A percentile compares a stretch with the other conserved stretches of the same genome.
Evolutionary conservation across 176 grass and related monocot species (phyloP).

Genomic region (bread wheat (Triticum aestivum)): DNA sequence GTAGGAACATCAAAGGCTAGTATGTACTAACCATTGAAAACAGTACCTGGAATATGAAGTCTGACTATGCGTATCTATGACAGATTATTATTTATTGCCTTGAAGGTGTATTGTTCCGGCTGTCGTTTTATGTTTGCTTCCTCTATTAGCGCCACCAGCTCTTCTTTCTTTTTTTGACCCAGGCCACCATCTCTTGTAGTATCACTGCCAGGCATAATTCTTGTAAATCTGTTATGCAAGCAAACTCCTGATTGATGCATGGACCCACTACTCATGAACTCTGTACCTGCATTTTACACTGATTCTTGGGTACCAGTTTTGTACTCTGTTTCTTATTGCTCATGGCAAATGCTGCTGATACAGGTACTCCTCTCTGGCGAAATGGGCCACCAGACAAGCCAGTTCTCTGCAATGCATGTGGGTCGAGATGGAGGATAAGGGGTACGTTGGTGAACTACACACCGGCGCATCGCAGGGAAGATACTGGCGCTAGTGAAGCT

Average conservation of each 20-base stretch:
- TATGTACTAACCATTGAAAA: neutral
- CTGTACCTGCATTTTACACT: neutral
- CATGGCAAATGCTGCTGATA: slow-evolving; percentile 30
- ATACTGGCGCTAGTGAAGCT: slow-evolving; percentile 50
- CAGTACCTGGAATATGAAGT: slow-evolving; percentile 14
- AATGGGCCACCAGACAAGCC: slow-evolving; percentile 96
- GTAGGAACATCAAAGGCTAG: neutral
- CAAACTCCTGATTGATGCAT: too few relatives aligned
- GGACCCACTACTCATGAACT: neutral
- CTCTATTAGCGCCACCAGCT: neutral
- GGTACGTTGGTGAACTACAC: slow-evolving; percentile 89
- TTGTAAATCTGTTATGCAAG: too few relatives aligned
- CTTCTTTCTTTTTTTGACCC: too few relatives aligned
- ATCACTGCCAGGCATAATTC: too few relatives aligned
- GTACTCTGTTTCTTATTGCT: slow-evolving; percentile 21
- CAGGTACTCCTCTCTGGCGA: slow-evolving; percentile 96
- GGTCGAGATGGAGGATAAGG: slow-evolving; percentile 89
- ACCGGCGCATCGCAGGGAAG: slow-evolving; percentile 68
- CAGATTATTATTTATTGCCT: neutral
- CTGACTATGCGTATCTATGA: neutral
- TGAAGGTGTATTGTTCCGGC: neutral
- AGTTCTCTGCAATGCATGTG: slow-evolving; percentile 97
- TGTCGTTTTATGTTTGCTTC: neutral
- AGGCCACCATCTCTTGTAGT: neutral
- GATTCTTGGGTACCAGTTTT: slow-evolving; percentile 1